Conservation (phyloP, 768 basidiomycete genomes). For the Auricularia sp. region DNA sequence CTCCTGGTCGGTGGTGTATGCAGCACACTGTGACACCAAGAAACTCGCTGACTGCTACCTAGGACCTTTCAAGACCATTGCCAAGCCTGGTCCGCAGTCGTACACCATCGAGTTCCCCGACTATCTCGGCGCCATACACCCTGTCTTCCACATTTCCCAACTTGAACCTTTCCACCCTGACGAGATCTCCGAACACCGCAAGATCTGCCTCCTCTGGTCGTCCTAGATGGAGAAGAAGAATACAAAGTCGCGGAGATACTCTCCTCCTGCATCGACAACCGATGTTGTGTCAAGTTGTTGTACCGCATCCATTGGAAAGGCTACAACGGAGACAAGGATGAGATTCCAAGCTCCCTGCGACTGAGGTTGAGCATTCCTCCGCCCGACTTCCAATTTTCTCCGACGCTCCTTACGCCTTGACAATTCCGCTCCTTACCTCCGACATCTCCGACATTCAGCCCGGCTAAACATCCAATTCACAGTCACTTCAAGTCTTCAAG, state of each 20-base stretch:
- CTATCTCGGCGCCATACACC: conserved; percentile 13
- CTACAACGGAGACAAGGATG: background rate
- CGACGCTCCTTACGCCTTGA: too few species aligned
- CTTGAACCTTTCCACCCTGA: background rate
- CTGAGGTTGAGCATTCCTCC: background rate
- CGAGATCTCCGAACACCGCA: background rate
- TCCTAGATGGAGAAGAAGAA: conserved; percentile 9
- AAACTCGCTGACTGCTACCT: conserved; percentile 17
- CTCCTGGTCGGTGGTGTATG: too few species aligned
- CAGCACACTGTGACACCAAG: background rate
- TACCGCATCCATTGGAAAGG: background rate
- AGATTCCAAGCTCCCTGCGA: background rate
- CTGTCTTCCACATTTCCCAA: conserved; percentile 12
- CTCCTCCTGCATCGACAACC: conserved; percentile 9
- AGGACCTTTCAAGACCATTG: conserved; percentile 16
- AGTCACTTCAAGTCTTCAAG: too few species aligned
- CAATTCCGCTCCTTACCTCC: too few species aligned
- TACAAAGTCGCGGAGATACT: conserved; percentile 12
- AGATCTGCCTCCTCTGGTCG: conserved; percentile 7
- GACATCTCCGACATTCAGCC: too few species aligned
- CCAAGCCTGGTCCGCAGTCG: conserved; percentile 12
- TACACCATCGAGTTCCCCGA: conserved; percentile 16
- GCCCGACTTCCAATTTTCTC: too few species aligned
- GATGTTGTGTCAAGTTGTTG: background rate
- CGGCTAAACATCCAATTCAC: too few species aligned